phyloP scores from a whole-genome alignment of 306 rosid genomes.

The Morella rubra region DNA sequence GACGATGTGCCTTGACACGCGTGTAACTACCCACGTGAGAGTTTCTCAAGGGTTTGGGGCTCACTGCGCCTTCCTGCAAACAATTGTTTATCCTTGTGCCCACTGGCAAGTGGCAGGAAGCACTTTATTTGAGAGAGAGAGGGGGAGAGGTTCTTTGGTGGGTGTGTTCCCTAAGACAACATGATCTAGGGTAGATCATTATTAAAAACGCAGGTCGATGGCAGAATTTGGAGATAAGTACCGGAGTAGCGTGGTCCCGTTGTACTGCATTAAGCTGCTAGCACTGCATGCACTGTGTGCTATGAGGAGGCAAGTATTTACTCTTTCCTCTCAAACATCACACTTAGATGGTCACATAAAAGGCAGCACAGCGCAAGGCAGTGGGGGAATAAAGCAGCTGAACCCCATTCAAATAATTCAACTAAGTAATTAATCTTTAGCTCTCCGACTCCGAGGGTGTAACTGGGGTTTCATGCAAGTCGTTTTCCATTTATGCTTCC shows the following conservation, averaged over 20 bases:
- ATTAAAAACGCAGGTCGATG: slow-evolving; percentile 26
- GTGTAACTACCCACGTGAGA: slow-evolving; percentile 4
- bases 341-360: slow-evolving; percentile 21
- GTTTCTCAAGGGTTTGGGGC: slow-evolving; percentile 14
- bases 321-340: slow-evolving; percentile 15
- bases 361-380: slow-evolving; percentile 24
- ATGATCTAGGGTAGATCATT: slow-evolving; percentile 13
- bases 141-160: slow-evolving; percentile 8
- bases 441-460: slow-evolving; percentile 28
- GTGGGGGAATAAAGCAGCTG: slow-evolving; percentile 20
- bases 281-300: neutral
- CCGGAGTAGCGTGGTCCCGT: slow-evolving; percentile 52
- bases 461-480: slow-evolving; percentile 15
- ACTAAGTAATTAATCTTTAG: slow-evolving; percentile 15
- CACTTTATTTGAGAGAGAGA: slow-evolving; percentile 11
- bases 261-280: slow-evolving; percentile 3
- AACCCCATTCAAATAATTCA: slow-evolving; percentile 23
- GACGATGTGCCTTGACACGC: slow-evolving; percentile 7
- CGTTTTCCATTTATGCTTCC: slow-evolving; percentile 13
- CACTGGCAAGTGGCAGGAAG: neutral
- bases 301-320: slow-evolving; percentile 19
- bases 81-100: neutral
- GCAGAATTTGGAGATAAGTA: slow-evolving; percentile 21
- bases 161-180: slow-evolving; percentile 32
- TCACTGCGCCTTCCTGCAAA: neutral